Evolutionary conservation across 257 asterid genomes (phyloP).

Genomic region (Solanum pinnatisectum): DNA sequence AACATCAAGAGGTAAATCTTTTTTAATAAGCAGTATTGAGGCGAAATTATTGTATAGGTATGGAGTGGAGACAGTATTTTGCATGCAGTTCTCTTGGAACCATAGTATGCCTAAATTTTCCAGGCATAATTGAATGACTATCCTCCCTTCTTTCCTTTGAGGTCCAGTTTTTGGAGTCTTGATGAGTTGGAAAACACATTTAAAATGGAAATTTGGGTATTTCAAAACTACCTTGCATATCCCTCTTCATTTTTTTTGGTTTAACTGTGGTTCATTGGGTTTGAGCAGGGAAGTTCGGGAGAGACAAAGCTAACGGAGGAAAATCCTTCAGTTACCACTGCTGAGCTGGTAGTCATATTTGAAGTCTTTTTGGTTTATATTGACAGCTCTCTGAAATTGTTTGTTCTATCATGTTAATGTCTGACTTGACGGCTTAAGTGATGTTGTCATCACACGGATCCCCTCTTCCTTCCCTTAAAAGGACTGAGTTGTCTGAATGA

Average conservation of each 20-base stretch:
- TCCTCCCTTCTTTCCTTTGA: not conserved
- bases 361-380: not conserved
- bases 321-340: constrained; percentile 10
- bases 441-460: not conserved
- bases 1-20: constrained; percentile 18
- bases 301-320: constrained; percentile 12
- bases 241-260: not conserved
- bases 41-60: not conserved
- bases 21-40: not conserved
- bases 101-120: not conserved
- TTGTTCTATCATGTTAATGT: not conserved
- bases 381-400: not conserved
- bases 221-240: not conserved
- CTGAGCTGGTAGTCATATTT: constrained; percentile 17
- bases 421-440: not conserved
- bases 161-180: not conserved
- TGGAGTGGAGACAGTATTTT: not conserved
- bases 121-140: not conserved
- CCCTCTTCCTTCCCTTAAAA: not conserved
- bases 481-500: not conserved
- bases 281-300: constrained; percentile 20
- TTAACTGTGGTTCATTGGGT: not conserved
- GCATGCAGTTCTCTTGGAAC: not conserved
- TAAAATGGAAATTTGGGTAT: not conserved
- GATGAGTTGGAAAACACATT: not conserved